phyloP scores from a whole-genome alignment of 352 stramenopile genomes.

The Globisporangium rhizosaccharum region DNA sequence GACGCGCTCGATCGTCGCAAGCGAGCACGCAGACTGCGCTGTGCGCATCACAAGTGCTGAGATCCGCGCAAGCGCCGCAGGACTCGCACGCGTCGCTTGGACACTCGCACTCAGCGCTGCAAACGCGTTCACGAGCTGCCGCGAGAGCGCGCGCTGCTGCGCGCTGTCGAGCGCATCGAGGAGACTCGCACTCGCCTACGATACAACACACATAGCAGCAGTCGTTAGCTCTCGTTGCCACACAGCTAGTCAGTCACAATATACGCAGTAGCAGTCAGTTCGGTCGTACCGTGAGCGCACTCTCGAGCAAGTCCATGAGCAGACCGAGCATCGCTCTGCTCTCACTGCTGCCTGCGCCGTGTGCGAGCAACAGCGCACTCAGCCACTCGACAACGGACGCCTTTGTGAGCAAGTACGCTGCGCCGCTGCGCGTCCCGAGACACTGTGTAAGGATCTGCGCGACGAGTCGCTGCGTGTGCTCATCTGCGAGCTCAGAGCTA shows the following conservation, averaged over 20 bases:
- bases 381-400: slow-evolving; percentile 63
- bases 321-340: slow-evolving; percentile 21
- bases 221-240: neutral
- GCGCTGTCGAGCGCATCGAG: slow-evolving; percentile 23
- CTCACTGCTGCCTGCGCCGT: slow-evolving; percentile 1
- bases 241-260: neutral
- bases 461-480: slow-evolving; percentile 71
- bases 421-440: slow-evolving; percentile 41
- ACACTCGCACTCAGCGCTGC: slow-evolving; percentile 22
- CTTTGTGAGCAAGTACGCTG: slow-evolving; percentile 58
- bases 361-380: slow-evolving; percentile 24
- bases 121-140: slow-evolving; percentile 37
- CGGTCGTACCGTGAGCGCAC: slow-evolving; percentile 18
- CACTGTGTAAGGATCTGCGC: slow-evolving; percentile 47
- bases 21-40: slow-evolving; percentile 27
- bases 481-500: slow-evolving; percentile 64
- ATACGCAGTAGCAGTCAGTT: neutral
- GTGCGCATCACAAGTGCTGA: slow-evolving; percentile 26
- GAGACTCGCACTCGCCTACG: slow-evolving; percentile 17
- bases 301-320: slow-evolving; percentile 36
- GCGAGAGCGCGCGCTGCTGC: slow-evolving; percentile 32
- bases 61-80: slow-evolving; percentile 14
- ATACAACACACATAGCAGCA: slow-evolving; percentile 1
- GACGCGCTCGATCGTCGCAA: slow-evolving; percentile 30
- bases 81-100: slow-evolving; percentile 1